phyloP scores from a whole-genome alignment of 192 early-diverging fungal genomes.

The Pilaira anomala region DNA sequence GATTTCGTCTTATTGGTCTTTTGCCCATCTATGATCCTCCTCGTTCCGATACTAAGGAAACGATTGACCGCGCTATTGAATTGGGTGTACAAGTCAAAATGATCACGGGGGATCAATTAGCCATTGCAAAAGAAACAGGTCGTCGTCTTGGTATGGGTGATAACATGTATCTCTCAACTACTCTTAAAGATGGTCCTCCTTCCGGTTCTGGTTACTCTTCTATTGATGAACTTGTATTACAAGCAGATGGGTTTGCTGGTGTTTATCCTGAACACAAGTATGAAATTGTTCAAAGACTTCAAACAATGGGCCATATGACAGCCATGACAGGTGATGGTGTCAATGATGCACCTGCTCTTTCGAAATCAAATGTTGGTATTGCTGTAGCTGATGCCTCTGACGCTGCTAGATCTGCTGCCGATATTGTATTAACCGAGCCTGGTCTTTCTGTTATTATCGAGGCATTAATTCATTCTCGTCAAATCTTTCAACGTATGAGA shows the following conservation, averaged over 20 bases:
- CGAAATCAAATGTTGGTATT: conserved; percentile 72
- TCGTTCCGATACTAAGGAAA: conserved; percentile 77
- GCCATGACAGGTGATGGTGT: conserved; percentile 76
- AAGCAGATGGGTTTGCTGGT: conserved; percentile 66
- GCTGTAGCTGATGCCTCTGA: conserved; percentile 74
- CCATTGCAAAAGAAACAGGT: conserved; percentile 83
- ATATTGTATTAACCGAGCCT: conserved; percentile 76
- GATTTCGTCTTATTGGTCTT: conserved; percentile 68
- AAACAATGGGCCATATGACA: conserved; percentile 67
- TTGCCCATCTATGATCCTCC: conserved; percentile 78
- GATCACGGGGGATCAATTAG: conserved; percentile 92
- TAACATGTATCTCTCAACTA: conserved; percentile 66
- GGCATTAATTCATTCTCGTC: conserved; percentile 85
- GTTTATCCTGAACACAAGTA: conserved; percentile 71
- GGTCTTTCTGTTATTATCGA: conserved; percentile 87
- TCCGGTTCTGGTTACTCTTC: conserved; percentile 52
- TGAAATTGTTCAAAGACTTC: conserved; percentile 66
- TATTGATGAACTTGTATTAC: conserved; percentile 59
- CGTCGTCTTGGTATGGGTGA: conserved; percentile 67
- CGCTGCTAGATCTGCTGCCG: conserved; percentile 73
- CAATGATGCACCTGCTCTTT: conserved; percentile 69
- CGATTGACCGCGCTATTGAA: conserved; percentile 68
- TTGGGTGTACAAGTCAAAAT: conserved; percentile 87
- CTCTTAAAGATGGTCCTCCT: conserved; percentile 61
- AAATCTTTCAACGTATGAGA: conserved; percentile 97